These are phyloP conservation scores for Chenopodium suecicum DNA, from an alignment of 148 eudicot genomes.

Conservation along the genomic window DNA sequence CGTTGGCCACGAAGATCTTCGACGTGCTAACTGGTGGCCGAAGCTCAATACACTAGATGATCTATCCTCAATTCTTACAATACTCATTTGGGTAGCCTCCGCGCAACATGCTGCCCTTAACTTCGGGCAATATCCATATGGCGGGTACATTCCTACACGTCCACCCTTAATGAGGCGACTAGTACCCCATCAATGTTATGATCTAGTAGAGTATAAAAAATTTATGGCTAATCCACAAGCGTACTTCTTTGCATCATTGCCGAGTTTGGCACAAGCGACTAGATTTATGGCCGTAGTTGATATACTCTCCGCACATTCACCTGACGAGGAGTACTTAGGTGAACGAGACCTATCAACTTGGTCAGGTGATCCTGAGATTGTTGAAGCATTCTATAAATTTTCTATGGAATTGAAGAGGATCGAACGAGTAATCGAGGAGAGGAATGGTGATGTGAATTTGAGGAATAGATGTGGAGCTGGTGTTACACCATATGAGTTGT, in stretches of 20 bases:
- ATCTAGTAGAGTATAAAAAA: constrained; percentile 24
- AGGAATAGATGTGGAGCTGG: constrained; percentile 48
- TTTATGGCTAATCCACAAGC: constrained; percentile 30
- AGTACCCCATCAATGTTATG: constrained; percentile 31
- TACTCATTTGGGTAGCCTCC: constrained; percentile 46
- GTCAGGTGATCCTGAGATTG: constrained; percentile 31
- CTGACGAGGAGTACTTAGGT: constrained; percentile 51
- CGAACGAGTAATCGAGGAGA: constrained; percentile 33
- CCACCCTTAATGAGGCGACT: constrained; percentile 38
- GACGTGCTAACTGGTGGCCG: constrained; percentile 46
- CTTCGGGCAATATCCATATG: constrained; percentile 55
- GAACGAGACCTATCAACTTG: constrained; percentile 27
- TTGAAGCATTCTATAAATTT: constrained; percentile 33
- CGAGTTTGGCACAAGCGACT: constrained; percentile 33
- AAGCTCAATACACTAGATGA: constrained; percentile 35
- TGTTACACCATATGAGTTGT: constrained; percentile 40
- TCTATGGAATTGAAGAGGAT: constrained; percentile 22
- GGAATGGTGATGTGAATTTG: constrained; percentile 33
- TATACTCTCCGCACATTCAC: constrained; percentile 35
- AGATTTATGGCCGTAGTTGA: constrained; percentile 32
- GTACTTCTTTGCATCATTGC: constrained; percentile 31
- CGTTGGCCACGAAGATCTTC: constrained; percentile 38
- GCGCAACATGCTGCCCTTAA: constrained; percentile 57
- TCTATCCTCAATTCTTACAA: constrained; percentile 32
- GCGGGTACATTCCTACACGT: constrained; percentile 43